Evolutionary conservation across 2,329 filamentous ascomycete genomes (phyloP).

Genomic region (Huntiella decipiens): DNA sequence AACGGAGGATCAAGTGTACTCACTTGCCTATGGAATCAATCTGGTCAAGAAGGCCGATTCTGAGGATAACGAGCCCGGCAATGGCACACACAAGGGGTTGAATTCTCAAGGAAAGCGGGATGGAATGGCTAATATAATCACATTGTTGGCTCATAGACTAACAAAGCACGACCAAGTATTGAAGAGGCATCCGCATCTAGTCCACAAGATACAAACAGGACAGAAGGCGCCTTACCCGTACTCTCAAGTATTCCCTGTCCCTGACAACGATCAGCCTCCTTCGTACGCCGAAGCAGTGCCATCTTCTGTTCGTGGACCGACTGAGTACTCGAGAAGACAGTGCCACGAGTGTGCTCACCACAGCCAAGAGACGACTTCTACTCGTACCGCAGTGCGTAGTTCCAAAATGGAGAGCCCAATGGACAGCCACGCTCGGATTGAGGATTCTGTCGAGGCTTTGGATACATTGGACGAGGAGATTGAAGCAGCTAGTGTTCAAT

Average conservation of each 20-base stretch:
- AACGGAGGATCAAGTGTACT: slow-evolving; percentile 5
- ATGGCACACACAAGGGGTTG: too few species aligned
- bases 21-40: slow-evolving; percentile 9
- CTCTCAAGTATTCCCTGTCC: slow-evolving; percentile 8
- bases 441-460: slow-evolving; percentile 44
- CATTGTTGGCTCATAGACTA: slow-evolving; percentile 8
- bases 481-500: slow-evolving; percentile 26
- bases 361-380: too few species aligned
- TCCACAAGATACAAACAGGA: slow-evolving; percentile 4
- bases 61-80: neutral
- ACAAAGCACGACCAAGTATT: slow-evolving; percentile 8
- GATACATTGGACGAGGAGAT: slow-evolving; percentile 43
- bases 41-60: neutral
- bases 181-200: slow-evolving; percentile 4
- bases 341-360: too few species aligned
- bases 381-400: too few species aligned
- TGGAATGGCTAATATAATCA: slow-evolving; percentile 11
- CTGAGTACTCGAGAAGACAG: neutral
- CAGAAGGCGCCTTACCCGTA: slow-evolving; percentile 7
- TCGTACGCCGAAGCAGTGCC: slow-evolving; percentile 11
- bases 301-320: slow-evolving; percentile 6
- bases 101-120: neutral
- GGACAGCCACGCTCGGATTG: slow-evolving; percentile 28
- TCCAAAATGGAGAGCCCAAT: neutral
- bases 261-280: slow-evolving; percentile 11